Conservation (phyloP, 2,329 filamentous ascomycete species). For the Stachybotrys chartarum region DNA sequence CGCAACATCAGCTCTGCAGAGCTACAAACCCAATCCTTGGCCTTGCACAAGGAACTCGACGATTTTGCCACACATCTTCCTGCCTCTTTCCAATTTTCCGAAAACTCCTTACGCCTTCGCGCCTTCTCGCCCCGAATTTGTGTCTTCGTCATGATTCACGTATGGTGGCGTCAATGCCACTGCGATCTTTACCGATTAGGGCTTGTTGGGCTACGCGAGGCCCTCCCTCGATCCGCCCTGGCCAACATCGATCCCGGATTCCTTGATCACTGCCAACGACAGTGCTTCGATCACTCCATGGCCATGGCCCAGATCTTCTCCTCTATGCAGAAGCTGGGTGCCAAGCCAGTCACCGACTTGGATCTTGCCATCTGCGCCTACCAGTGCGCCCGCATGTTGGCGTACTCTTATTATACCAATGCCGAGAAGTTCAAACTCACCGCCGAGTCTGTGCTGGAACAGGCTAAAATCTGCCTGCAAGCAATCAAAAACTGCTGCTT, state of each 20-base stretch:
- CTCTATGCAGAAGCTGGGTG: conserved; percentile 41
- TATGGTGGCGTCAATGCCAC: conserved; percentile 53
- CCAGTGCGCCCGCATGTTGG: conserved; percentile 46
- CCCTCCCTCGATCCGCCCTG: conserved; percentile 35
- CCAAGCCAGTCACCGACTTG: conserved; percentile 45
- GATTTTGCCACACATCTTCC: conserved; percentile 47
- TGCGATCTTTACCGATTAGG: conserved; percentile 50
- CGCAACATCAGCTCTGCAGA: conserved; percentile 34
- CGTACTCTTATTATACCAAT: conserved; percentile 40
- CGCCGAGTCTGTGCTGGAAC: conserved; percentile 38
- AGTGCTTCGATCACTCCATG: conserved; percentile 46
- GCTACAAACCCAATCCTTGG: conserved; percentile 35
- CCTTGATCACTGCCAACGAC: conserved; percentile 39
- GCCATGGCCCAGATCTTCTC: conserved; percentile 50
- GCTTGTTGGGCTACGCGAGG: conserved; percentile 43
- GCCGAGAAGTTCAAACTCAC: conserved; percentile 35
- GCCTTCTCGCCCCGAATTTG: conserved; percentile 51
- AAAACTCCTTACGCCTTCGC: conserved; percentile 46
- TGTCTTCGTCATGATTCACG: conserved; percentile 53
- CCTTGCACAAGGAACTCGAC: conserved; percentile 40
- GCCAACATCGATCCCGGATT: conserved; percentile 41
- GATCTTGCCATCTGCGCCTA: conserved; percentile 50
- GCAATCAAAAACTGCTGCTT: conserved; percentile 44
- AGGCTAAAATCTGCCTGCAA: conserved; percentile 42
- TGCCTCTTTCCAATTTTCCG: conserved; percentile 49